Evolutionary conservation across 352 stramenopile genomes (phyloP), one percentile per base, ranked within the genome.

Genomic region (Phytopythium vexans): DNA sequence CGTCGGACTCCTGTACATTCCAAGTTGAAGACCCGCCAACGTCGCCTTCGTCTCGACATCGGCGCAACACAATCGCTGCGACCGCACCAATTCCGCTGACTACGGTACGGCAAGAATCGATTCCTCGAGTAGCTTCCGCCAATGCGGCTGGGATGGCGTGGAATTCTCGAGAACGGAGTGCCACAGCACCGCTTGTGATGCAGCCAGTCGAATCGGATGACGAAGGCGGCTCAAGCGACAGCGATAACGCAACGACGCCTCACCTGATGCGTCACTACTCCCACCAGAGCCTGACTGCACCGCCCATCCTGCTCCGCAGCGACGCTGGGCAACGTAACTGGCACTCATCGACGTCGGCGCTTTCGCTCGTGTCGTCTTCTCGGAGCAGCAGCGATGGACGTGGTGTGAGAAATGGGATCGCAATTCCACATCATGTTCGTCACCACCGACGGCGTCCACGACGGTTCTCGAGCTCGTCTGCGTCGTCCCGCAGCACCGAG

Each of bases 251-350:
- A 11, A 2, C 15, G 4, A 14, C 27, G 8, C 36, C 9, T 2
- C 36, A 21, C 16, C 35, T 6, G 3, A 11, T 54, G 27, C 48
- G 4, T 37, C 48, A 37, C 16, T 37, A 45, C 16, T 54, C 48
- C 11, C 37, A 45, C 36, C 44, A 45, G 32, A 66, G 56, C 45
- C 57, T 62, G 15, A 64, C 61, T 31, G 59, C 62, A 7, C 71
- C 71, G 0, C 65, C 77, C 11, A 74, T 82, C 11, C 43, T 82
- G 10, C 60, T 82, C 6, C 68, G 71, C 34, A 82, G 71, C 31
- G 71, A 82, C 49, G 68, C 72, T 6, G 68, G 62, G 11, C 61
- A 51, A 35, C 66, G 71, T 34, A 68, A 82, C 43, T 82, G 71
- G 71, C 52, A 55, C 6, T 76, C 61, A 7, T 82, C 71, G n/a